These are phyloP conservation scores for Saturnispora kantuleensis DNA, from an alignment of 805 yeast genomes.

Conservation along the genomic window DNA sequence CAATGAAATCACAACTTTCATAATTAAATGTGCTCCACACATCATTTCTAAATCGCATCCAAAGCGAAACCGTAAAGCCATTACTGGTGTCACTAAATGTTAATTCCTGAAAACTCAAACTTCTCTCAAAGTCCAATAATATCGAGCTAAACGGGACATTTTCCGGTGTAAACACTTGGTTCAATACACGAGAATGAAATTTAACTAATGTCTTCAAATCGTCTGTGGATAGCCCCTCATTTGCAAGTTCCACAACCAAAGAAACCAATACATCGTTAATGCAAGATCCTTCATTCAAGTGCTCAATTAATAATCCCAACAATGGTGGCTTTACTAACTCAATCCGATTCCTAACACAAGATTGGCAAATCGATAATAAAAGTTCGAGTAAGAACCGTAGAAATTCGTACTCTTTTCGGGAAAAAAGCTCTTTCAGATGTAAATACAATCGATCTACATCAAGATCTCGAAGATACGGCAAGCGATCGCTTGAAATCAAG, in stretches of 20 bases:
- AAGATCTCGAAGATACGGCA: slow-evolving; percentile 5
- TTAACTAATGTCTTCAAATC: neutral
- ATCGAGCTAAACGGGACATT: neutral
- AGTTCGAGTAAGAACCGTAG: neutral
- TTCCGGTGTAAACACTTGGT: neutral
- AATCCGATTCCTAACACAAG: neutral
- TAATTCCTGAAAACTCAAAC: slow-evolving; percentile 10
- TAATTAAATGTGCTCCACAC: neutral
- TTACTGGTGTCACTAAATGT: slow-evolving; percentile 8
- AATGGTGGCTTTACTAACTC: neutral
- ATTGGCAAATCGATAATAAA: neutral
- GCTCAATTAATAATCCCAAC: neutral
- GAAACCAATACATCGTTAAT: neutral
- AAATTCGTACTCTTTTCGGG: neutral
- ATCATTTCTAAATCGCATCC: slow-evolving; percentile 16
- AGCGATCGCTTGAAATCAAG: slow-evolving; percentile 8
- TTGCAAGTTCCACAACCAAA: neutral
- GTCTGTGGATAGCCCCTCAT: neutral
- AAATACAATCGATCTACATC: neutral
- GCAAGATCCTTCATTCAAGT: neutral
- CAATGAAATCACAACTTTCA: neutral
- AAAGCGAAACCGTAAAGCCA: slow-evolving; percentile 20
- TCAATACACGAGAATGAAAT: neutral
- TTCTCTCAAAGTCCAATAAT: neutral
- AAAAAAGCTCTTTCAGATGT: too few species aligned